Conservation (phyloP, 306 rosid genomes). For the Cucurbita argyrosperma region DNA sequence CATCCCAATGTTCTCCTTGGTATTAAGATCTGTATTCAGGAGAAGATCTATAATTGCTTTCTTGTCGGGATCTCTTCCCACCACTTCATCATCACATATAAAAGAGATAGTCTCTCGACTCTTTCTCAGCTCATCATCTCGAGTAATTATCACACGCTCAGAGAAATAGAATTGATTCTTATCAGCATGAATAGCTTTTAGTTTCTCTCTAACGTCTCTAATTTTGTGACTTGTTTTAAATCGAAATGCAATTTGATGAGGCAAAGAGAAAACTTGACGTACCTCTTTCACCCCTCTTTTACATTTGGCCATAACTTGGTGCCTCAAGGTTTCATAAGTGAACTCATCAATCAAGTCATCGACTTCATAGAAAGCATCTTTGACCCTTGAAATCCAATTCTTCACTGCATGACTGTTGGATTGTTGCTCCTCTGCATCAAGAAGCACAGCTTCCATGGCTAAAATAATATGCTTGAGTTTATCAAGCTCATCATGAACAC, state of each 20-base stretch:
- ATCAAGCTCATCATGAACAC: not conserved
- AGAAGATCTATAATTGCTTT: not conserved
- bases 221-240: not conserved
- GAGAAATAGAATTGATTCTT: not conserved
- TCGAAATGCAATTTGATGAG: not conserved
- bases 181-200: not conserved
- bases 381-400: constrained; percentile 11
- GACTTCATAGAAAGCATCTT: not conserved
- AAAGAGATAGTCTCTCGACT: not conserved
- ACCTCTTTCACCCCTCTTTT: not conserved
- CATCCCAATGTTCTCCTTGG: not conserved
- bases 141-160: not conserved
- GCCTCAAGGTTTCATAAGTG: not conserved
- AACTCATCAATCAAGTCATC: constrained; percentile 11
- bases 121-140: not conserved
- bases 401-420: not conserved
- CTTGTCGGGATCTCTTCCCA: constrained; percentile 2
- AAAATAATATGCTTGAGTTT: not conserved
- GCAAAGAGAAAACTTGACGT: not conserved
- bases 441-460: not conserved
- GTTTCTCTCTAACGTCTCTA: not conserved
- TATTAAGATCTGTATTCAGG: not conserved
- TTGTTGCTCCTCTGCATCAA: constrained; percentile 8
- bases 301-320: not conserved
- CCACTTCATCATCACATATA: not conserved